Evolutionary conservation across 2,329 filamentous ascomycete species (phyloP).

Genomic region (Escovopsis sp.): DNA sequence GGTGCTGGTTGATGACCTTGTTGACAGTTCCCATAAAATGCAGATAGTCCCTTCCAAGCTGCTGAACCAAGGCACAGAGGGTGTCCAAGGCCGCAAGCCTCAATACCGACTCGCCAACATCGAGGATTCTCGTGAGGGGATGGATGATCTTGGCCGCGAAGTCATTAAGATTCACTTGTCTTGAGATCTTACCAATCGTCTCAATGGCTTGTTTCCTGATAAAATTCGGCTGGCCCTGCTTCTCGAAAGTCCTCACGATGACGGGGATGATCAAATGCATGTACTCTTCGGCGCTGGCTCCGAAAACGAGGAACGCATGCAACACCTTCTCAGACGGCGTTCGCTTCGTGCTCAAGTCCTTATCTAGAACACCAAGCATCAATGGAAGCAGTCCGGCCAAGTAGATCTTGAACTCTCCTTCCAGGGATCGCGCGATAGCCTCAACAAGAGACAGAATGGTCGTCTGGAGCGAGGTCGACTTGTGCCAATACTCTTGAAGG

Average conservation of each 20-base stretch:
- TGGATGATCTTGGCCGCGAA: slow-evolving; percentile 95
- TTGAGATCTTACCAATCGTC: slow-evolving; percentile 82
- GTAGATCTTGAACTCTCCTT: slow-evolving; percentile 97
- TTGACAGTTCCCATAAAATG: slow-evolving; percentile 91
- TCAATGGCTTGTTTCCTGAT: slow-evolving; percentile 85
- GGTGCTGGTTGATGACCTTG: slow-evolving; percentile 64
- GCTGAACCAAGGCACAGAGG: slow-evolving; percentile 86
- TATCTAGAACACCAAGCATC: slow-evolving; percentile 88
- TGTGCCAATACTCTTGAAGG: slow-evolving; percentile 81
- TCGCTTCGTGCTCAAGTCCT: slow-evolving; percentile 62
- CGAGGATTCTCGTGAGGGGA: slow-evolving; percentile 70
- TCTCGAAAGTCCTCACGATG: slow-evolving; percentile 89
- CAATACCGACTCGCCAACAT: slow-evolving; percentile 55
- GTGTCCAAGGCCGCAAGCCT: slow-evolving; percentile 81
- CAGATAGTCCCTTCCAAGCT: slow-evolving; percentile 86
- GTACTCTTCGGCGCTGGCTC: slow-evolving; percentile 90
- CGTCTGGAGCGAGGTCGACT: slow-evolving; percentile 63
- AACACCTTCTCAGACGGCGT: slow-evolving; percentile 78
- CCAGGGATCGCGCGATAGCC: slow-evolving; percentile 80
- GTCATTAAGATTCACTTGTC: slow-evolving; percentile 93
- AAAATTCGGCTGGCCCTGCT: slow-evolving; percentile 61
- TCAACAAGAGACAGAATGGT: slow-evolving; percentile 90
- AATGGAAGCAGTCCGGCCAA: slow-evolving; percentile 75
- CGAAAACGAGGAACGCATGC: slow-evolving; percentile 91
- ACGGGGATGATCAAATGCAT: slow-evolving; percentile 98